Evolutionary conservation across 305 asterid species (phyloP).

Genomic region (Solanum hybrid): DNA sequence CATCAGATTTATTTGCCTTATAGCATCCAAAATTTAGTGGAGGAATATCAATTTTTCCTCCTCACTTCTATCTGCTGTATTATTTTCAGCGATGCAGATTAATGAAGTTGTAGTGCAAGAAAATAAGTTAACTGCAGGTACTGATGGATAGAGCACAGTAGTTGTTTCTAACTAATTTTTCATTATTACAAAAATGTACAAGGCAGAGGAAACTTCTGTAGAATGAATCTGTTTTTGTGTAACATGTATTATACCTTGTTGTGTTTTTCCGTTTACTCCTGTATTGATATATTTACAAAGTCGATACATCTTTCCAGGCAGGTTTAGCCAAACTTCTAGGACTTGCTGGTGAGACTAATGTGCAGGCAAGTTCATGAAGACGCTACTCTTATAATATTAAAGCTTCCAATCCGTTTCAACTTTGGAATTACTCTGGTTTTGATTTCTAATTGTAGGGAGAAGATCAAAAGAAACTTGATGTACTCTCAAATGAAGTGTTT

Average conservation of each 20-base stretch:
- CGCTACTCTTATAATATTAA: background rate
- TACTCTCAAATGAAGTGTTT: conserved; percentile 87
- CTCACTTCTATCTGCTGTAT: background rate
- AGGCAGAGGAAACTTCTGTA: background rate
- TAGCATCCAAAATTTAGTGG: background rate
- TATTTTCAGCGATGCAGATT: background rate
- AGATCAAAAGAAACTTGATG: conserved; percentile 95
- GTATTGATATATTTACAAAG: background rate
- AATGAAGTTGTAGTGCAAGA: background rate
- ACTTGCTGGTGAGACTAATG: conserved; percentile 95
- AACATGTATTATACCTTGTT: background rate
- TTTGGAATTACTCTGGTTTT: background rate
- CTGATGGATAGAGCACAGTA: background rate
- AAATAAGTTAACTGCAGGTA: background rate
- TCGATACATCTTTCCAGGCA: conserved; percentile 47
- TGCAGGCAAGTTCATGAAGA: conserved; percentile 52
- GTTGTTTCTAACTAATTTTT: background rate
- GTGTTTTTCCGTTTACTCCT: background rate
- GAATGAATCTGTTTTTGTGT: background rate
- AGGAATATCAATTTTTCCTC: background rate
- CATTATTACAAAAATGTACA: background rate
- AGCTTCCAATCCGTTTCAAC: background rate
- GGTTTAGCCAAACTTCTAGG: conserved; percentile 95
- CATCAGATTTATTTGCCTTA: background rate
- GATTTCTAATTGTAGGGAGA: conserved; percentile 50